Conservation (phyloP, 139 green algal species). For the Chlamydomonas sphaeroides region DNA sequence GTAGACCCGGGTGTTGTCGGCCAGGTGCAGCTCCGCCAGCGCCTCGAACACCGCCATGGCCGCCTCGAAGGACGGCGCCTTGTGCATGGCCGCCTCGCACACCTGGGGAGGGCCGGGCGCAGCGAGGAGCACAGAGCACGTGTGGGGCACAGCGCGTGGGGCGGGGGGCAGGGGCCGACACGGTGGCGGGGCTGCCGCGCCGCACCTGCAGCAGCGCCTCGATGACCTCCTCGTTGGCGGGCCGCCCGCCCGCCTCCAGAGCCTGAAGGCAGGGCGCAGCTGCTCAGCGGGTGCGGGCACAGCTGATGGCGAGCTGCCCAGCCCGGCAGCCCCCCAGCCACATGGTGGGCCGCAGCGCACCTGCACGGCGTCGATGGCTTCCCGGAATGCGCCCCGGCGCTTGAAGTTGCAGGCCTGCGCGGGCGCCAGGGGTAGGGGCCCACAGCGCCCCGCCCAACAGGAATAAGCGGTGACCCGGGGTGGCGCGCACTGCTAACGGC, state of each 20-base stretch:
- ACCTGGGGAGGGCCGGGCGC: neutral
- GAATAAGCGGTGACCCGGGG: too few relatives aligned
- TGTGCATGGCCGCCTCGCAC: conserved; percentile 43
- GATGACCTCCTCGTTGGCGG: conserved; percentile 22
- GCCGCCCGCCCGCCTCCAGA: neutral
- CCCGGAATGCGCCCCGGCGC: conserved; percentile 19
- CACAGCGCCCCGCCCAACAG: too few relatives aligned
- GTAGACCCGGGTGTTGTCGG: conserved; percentile 41
- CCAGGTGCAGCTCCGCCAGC: conserved; percentile 18
- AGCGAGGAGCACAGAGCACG: too few relatives aligned
- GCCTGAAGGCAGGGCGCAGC: neutral
- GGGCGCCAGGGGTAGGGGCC: too few relatives aligned
- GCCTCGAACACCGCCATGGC: conserved; percentile 20
- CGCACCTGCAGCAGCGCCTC: conserved; percentile 33
- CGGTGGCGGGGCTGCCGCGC: too few relatives aligned
- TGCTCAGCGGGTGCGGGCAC: too few relatives aligned
- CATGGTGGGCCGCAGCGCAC: too few relatives aligned
- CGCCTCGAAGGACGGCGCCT: conserved; percentile 28
- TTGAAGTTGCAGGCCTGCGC: conserved; percentile 55
- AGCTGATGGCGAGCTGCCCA: too few relatives aligned
- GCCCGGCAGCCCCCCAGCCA: neutral
- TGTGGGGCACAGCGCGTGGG: neutral
- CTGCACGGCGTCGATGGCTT: conserved; percentile 32
- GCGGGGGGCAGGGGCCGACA: neutral
- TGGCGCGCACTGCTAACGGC: too few relatives aligned